phyloP scores from a whole-genome alignment of 495 filamentous ascomycete genomes.

The Chaetomidium leptoderma region DNA sequence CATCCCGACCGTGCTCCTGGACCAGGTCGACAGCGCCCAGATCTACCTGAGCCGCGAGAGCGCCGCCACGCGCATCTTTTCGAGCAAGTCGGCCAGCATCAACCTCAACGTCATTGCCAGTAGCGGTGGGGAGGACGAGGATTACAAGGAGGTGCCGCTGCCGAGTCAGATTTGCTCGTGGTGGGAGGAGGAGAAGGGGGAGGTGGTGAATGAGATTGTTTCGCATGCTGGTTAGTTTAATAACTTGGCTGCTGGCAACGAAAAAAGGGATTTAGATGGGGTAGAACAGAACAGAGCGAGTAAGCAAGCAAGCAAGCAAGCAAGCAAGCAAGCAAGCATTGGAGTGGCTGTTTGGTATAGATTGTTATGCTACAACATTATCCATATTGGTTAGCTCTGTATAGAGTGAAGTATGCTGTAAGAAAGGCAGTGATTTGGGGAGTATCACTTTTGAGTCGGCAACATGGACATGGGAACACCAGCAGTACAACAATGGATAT shows the following conservation, averaged over 20 bases:
- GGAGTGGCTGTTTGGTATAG: not conserved
- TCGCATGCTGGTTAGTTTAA: constrained; percentile 54
- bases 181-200: constrained; percentile 60
- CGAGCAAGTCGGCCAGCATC: constrained; percentile 75
- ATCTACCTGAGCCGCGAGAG: constrained; percentile 80
- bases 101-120: constrained; percentile 78
- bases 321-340: not conserved
- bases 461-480: not conserved
- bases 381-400: not conserved
- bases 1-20: constrained; percentile 80
- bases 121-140: constrained; percentile 61
- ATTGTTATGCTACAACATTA: not conserved
- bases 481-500: not conserved
- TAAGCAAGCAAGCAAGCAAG: not conserved
- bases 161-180: constrained; percentile 87
- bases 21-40: constrained; percentile 87
- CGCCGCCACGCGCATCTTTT: constrained; percentile 73
- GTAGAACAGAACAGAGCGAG: not conserved
- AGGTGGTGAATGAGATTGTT: constrained; percentile 80
- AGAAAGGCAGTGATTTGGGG: not conserved
- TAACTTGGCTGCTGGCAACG: too few relatives aligned
- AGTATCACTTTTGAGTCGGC: too few relatives aligned
- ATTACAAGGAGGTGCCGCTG: constrained; percentile 78
- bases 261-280: not conserved
- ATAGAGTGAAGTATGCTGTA: not conserved